Evolutionary conservation across 1,284 basidiomycete species (phyloP).

Genomic region (Pascua sp.): DNA sequence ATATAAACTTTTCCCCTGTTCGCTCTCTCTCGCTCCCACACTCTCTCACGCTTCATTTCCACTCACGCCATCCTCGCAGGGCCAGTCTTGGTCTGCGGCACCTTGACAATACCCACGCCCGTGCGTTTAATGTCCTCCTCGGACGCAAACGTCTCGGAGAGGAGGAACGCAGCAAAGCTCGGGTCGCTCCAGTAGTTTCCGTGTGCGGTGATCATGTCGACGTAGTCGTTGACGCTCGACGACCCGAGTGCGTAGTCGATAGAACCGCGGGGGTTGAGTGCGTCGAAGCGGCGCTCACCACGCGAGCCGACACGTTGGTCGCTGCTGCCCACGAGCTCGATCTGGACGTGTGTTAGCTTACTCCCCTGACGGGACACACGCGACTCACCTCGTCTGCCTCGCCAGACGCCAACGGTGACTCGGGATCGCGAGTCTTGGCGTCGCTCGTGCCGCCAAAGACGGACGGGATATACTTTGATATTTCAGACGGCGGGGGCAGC

Average conservation of each 20-base stretch:
- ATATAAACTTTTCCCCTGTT: no score
- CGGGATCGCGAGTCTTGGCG: not conserved
- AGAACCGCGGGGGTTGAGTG: conserved; percentile 50
- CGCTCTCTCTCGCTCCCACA: no score
- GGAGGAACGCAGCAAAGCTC: conserved; percentile 47
- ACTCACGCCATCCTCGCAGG: no score
- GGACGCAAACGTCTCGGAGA: conserved; percentile 39
- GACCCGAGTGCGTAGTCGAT: conserved; percentile 47
- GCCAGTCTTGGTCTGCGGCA: no score
- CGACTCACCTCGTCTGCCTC: conserved; percentile 37
- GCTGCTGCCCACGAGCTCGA: conserved; percentile 9
- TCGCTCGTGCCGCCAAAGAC: conserved; percentile 17
- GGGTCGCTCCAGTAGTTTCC: conserved; percentile 44
- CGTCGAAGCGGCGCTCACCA: conserved; percentile 48
- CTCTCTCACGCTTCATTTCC: no score
- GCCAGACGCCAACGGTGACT: conserved; percentile 20
- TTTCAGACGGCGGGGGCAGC: conserved; percentile 30
- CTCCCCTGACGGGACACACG: not conserved
- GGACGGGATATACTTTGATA: conserved; percentile 39
- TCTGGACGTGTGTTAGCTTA: no score
- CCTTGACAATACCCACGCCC: not conserved
- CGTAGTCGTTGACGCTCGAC: conserved; percentile 45
- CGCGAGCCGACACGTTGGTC: conserved; percentile 28
- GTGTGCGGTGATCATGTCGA: conserved; percentile 48
- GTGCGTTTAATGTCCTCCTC: not conserved